phyloP scores from a whole-genome alignment of 805 yeast species.

The Clavispora carvajalis region DNA sequence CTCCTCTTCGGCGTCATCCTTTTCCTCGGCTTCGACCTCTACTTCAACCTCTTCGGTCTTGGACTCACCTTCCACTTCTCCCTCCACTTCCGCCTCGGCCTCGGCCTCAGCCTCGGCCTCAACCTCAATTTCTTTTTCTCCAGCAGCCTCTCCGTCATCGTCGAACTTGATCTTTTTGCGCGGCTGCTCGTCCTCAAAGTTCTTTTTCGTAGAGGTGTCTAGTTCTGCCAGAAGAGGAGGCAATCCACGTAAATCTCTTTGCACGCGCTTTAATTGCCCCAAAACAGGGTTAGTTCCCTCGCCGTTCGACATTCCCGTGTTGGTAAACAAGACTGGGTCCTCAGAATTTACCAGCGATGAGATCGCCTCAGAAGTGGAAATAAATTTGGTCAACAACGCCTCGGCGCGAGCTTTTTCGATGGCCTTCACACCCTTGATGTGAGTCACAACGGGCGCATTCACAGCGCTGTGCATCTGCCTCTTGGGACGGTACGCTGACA shows the following conservation, averaged over 20 bases:
- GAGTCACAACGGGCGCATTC: conserved; percentile 43
- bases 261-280: conserved; percentile 67
- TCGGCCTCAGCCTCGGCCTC: conserved; percentile 1
- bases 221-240: conserved; percentile 50
- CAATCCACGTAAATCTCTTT: conserved; percentile 73
- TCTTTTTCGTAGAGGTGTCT: conserved; percentile 5
- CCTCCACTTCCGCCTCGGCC: conserved; percentile 8
- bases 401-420: conserved; percentile 42
- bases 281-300: conserved; percentile 36
- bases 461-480: conserved; percentile 41
- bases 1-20: conserved; percentile 19
- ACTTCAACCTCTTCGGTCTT: conserved; percentile 6
- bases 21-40: conserved; percentile 9
- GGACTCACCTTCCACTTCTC: conserved; percentile 10
- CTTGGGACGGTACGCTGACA: conserved; percentile 31
- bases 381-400: conserved; percentile 37
- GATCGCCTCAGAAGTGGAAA: conserved; percentile 33
- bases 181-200: conserved; percentile 9
- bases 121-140: conserved; percentile 1
- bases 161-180: conserved; percentile 24
- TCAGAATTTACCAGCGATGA: conserved; percentile 25
- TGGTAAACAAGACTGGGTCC: conserved; percentile 14
- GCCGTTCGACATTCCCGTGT: conserved; percentile 28
- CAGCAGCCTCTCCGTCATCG: conserved; percentile 13
- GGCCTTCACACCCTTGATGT: conserved; percentile 22